Conservation (phyloP, 2,329 filamentous ascomycete genomes). For the Cladosporium velox region DNA sequence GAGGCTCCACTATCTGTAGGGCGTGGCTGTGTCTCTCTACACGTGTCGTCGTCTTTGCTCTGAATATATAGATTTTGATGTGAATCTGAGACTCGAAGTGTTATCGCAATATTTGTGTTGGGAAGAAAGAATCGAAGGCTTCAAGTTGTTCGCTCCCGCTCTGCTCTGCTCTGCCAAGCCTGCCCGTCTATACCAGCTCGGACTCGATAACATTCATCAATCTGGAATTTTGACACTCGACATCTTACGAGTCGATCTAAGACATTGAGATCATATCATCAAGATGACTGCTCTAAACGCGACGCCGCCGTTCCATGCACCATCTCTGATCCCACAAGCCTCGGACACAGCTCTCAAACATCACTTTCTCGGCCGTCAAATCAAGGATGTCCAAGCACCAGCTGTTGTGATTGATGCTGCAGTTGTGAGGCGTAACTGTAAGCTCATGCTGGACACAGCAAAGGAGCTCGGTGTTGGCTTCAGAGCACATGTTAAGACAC, state of each 20-base stretch:
- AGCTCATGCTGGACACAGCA: slow-evolving; percentile 68
- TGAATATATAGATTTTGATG: background rate
- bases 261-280: too few relatives aligned
- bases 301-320: slow-evolving; percentile 21
- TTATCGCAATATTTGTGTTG: too few relatives aligned
- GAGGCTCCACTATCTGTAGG: slow-evolving; percentile 3
- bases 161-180: background rate
- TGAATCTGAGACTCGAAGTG: background rate
- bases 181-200: background rate
- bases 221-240: background rate
- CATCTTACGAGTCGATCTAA: background rate
- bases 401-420: slow-evolving; percentile 68
- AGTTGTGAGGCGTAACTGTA: slow-evolving; percentile 67
- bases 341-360: slow-evolving; percentile 37
- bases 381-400: slow-evolving; percentile 65
- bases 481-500: slow-evolving; percentile 79
- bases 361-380: slow-evolving; percentile 60
- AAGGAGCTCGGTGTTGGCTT: slow-evolving; percentile 64
- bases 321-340: slow-evolving; percentile 36
- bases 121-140: too few relatives aligned
- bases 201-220: background rate
- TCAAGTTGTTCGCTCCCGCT: too few relatives aligned
- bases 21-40: background rate
- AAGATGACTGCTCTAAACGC: background rate
- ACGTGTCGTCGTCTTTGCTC: slow-evolving; percentile 3